Evolutionary conservation across 495 filamentous ascomycete genomes (phyloP), one percentile per base, ranked within the genome.

Genomic region (Daldinia caldariorum): DNA sequence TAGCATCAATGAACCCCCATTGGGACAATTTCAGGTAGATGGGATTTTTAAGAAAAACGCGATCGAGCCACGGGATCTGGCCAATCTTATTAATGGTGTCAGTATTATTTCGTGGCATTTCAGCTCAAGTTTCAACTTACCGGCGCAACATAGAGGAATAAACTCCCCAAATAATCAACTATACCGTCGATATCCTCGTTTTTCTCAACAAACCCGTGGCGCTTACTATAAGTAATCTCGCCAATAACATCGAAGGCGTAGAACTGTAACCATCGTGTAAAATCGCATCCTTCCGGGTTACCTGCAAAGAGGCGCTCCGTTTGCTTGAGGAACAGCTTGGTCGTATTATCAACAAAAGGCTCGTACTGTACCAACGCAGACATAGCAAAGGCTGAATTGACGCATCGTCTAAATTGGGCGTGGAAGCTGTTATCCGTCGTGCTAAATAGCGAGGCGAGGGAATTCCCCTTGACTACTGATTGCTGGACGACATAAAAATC

Each of bases 211-310:
- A 89, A 89, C 0, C 88, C 87, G 71, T 90, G 88, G 9, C 86
- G 80, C 67, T 89, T 85, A 57, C 84, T 84, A 68, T 88, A 91
- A 3, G 87, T 89, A 69, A 91, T 88, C 67, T 89, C 83, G 37
- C 87, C 87, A 66, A 91, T 90, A 34, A 93, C 89, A 71, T 95
- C 92, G 70, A 92, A 94, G 3, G 90, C 89, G 71, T 89, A 94
- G 74, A 88, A 94, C 71, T 93, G 90, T 12, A 93, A 78, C 92
- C 92, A 94, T 47, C 83, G 78, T 0, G 83, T 85, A 58, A 94
- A 89, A 67, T 93, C 85, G 66, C 90, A 92, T 16, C 75, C 75
- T 18, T 78, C 71, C 5, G 82, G 80, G 4, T 81, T 78, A 9
- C 81, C 75, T 22, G 83, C 86, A 66, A 89, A 92, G 8, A 89